These are phyloP conservation scores for Aquilaria yunnanensis DNA, from an alignment of 345 rosid species.

Conservation along the genomic window DNA sequence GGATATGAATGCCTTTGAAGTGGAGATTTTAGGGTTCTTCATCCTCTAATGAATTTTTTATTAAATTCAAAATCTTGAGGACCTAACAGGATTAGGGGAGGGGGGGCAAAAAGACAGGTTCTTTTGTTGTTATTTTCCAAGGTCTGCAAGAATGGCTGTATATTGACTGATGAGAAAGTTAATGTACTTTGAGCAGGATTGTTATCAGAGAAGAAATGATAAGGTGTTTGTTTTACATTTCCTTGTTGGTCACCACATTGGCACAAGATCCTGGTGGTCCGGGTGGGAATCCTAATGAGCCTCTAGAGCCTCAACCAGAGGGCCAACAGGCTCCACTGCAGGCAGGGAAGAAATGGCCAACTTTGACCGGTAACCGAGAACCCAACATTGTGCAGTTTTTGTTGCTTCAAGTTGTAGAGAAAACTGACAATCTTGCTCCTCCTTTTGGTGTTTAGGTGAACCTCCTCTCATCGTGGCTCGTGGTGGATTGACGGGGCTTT, in stretches of 20 bases:
- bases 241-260: slow-evolving; percentile 29
- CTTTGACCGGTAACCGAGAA: slow-evolving; percentile 35
- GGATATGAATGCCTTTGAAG: no score
- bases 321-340: slow-evolving; percentile 7
- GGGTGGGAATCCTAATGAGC: not conserved
- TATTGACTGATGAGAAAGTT: not conserved
- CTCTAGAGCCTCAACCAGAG: not conserved
- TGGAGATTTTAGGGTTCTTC: slow-evolving; percentile 2
- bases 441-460: slow-evolving; percentile 34
- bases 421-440: not conserved
- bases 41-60: slow-evolving; percentile 15
- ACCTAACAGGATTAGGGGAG: not conserved
- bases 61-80: no score
- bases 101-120: not conserved
- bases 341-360: slow-evolving; percentile 44
- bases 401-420: not conserved
- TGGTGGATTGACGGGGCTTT: slow-evolving; percentile 79
- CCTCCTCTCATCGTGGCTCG: slow-evolving; percentile 63
- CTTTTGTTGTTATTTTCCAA: not conserved
- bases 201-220: slow-evolving; percentile 33
- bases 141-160: not conserved
- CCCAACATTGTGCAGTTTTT: not conserved
- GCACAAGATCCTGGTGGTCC: slow-evolving; percentile 15
- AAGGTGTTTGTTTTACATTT: slow-evolving; percentile 35
- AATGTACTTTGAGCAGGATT: slow-evolving; percentile 16